Evolutionary conservation across 345 rosid genomes (phyloP).

Genomic region (Syzygium aromaticum): DNA sequence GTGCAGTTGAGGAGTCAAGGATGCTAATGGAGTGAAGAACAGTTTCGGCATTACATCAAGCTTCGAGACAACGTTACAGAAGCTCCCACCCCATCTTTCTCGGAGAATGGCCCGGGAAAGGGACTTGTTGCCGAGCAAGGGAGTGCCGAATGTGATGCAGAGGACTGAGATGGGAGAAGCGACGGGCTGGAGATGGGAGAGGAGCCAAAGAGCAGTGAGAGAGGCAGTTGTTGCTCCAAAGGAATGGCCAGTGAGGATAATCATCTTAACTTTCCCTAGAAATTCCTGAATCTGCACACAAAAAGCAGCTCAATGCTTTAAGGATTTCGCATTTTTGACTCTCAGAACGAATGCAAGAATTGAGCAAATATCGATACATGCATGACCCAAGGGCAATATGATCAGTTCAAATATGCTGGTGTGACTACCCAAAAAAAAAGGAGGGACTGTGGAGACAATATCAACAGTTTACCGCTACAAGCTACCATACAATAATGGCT

Average conservation of each 20-base stretch:
- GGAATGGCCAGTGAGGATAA: constrained; percentile 78
- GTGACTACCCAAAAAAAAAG: neutral
- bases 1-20: constrained; percentile 14
- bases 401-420: neutral
- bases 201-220: constrained; percentile 72
- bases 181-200: constrained; percentile 23
- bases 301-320: neutral
- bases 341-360: neutral
- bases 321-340: neutral
- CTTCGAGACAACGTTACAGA: constrained; percentile 56
- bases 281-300: constrained; percentile 27
- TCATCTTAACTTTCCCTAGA: constrained; percentile 21
- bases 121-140: constrained; percentile 59
- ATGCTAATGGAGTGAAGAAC: constrained; percentile 24
- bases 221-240: constrained; percentile 74
- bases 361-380: neutral
- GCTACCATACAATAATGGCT: neutral
- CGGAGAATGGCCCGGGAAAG: constrained; percentile 49
- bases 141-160: constrained; percentile 78
- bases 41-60: constrained; percentile 48
- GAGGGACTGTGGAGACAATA: neutral
- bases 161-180: constrained; percentile 24
- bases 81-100: constrained; percentile 58
- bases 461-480: neutral
- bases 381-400: neutral